Conservation (phyloP, 371 early-diverging fungal genomes). For the Mucor sp. region DNA sequence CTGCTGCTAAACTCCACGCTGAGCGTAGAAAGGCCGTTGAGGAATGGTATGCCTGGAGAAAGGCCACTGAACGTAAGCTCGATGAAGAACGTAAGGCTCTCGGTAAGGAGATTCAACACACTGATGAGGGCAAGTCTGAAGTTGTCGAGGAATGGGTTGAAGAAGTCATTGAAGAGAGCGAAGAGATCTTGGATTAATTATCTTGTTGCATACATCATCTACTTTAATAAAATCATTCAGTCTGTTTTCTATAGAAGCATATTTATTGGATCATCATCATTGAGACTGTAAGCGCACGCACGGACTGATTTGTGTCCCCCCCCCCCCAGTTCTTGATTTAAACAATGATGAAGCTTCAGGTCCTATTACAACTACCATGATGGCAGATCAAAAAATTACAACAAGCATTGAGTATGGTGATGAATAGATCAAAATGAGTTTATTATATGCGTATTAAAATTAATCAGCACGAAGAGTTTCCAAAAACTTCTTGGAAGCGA, state of each 20-base stretch:
- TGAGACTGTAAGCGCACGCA: too few relatives aligned
- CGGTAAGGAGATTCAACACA: constrained; percentile 55
- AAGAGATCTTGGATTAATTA: constrained; percentile 43
- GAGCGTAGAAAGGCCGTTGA: constrained; percentile 76
- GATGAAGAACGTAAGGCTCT: constrained; percentile 61
- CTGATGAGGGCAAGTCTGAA: constrained; percentile 62
- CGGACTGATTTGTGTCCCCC: too few relatives aligned
- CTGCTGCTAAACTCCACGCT: constrained; percentile 69
- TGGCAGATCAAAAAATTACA: background rate
- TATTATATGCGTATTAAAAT: constrained; percentile 9
- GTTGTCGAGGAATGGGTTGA: constrained; percentile 87
- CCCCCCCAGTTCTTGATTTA: too few relatives aligned
- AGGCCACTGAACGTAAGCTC: constrained; percentile 61
- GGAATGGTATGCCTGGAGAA: constrained; percentile 84
- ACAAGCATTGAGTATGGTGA: background rate
- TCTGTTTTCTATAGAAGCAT: background rate
- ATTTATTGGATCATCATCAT: too few relatives aligned
- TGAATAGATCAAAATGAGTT: background rate
- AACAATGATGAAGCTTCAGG: too few relatives aligned
- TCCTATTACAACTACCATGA: background rate
- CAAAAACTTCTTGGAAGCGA: constrained; percentile 66
- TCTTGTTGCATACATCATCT: background rate
- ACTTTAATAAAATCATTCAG: background rate
- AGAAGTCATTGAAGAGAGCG: constrained; percentile 65
- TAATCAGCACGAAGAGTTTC: constrained; percentile 67